These are phyloP conservation scores for Dicorynia guianensis DNA, from an alignment of 306 rosid species.

Conservation along the genomic window DNA sequence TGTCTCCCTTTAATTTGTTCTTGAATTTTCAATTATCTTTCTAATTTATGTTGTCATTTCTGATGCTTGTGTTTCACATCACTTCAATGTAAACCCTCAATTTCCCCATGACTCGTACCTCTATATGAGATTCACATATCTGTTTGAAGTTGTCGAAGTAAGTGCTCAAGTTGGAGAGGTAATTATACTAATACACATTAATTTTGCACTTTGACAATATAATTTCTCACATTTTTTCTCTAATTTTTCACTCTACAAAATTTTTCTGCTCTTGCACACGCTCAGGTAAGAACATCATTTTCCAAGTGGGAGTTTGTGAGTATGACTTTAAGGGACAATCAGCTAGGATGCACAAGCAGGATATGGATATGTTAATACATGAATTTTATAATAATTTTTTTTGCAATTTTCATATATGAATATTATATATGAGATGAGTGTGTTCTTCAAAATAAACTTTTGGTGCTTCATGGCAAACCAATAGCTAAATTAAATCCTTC, in stretches of 20 bases:
- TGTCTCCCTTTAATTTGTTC: background rate
- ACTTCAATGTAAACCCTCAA: background rate
- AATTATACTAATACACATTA: too few relatives aligned
- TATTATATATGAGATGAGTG: too few relatives aligned
- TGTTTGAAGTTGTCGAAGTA: background rate
- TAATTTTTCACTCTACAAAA: too few relatives aligned
- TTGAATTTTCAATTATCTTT: constrained; percentile 15
- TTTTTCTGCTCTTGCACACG: too few relatives aligned
- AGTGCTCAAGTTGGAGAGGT: background rate
- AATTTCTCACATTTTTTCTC: too few relatives aligned
- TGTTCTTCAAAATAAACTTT: background rate
- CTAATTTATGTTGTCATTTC: constrained; percentile 7
- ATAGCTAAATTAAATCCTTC: background rate
- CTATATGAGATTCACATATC: background rate
- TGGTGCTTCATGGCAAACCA: background rate
- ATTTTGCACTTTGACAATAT: too few relatives aligned
- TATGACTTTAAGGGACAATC: background rate
- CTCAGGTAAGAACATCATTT: too few relatives aligned
- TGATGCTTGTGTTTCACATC: constrained; percentile 26
- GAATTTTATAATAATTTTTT: too few relatives aligned
- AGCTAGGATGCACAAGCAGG: too few relatives aligned
- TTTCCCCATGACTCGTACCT: background rate
- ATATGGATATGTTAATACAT: too few relatives aligned
- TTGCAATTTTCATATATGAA: too few relatives aligned
- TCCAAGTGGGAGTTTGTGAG: too few relatives aligned